These are phyloP conservation scores for Perilla frutescens DNA, from an alignment of 257 asterid genomes.

Conservation along the genomic window DNA sequence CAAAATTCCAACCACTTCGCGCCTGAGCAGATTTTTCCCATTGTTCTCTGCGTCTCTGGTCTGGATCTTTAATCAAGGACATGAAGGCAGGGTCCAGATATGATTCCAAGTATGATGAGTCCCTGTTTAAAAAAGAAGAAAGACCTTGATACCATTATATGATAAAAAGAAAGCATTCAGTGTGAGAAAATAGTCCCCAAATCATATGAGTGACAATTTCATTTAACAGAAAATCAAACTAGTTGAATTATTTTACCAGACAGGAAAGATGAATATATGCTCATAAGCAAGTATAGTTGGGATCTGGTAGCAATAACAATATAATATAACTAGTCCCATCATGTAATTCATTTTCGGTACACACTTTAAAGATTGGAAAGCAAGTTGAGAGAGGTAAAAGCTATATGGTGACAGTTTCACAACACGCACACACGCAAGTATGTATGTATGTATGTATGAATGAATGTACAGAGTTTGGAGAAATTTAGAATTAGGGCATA, in stretches of 20 bases:
- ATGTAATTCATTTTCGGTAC: not conserved
- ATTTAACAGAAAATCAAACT: constrained; percentile 17
- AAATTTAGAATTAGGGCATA: constrained; percentile 9
- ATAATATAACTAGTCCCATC: constrained; percentile 1
- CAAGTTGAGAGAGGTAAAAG: constrained; percentile 14
- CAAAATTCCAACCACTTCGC: constrained; percentile 67
- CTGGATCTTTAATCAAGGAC: constrained; percentile 93
- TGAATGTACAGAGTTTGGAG: not conserved
- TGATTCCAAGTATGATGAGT: constrained; percentile 75
- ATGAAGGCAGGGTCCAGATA: constrained; percentile 93
- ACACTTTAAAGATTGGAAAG: constrained; percentile 3
- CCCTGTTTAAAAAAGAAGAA: constrained; percentile 50
- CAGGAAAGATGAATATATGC: constrained; percentile 16
- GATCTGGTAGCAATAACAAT: not conserved
- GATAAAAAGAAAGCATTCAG: no score
- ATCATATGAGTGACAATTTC: constrained; percentile 20
- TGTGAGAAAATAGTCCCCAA: constrained; percentile 11
- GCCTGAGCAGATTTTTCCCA: constrained; percentile 93
- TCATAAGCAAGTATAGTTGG: constrained; percentile 12
- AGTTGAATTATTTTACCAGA: constrained; percentile 14
- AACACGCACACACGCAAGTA: not conserved
- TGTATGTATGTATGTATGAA: not conserved
- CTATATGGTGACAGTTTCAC: not conserved
- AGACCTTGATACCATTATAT: constrained; percentile 11
- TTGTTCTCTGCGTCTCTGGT: constrained; percentile 82